Conservation (phyloP, 2,329 filamentous ascomycete species). For the Fusarium buharicum region DNA sequence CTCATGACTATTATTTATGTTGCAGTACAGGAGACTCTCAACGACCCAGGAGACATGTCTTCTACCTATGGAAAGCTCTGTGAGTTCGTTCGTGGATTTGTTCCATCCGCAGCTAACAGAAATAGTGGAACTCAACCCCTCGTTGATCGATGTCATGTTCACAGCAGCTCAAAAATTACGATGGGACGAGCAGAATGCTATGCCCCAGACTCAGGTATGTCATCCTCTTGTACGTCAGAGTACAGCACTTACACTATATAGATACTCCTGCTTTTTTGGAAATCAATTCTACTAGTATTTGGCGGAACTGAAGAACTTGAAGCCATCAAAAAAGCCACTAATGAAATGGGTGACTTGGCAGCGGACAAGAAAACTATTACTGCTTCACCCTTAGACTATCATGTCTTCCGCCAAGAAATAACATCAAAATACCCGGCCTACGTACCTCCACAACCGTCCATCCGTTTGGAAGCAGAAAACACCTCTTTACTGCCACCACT, state of each 20-base stretch:
- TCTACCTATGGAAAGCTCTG: constrained; percentile 61
- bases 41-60: constrained; percentile 61
- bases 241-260: constrained; percentile 49
- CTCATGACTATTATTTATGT: constrained; percentile 72
- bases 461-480: constrained; percentile 89
- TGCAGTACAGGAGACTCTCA: constrained; percentile 66
- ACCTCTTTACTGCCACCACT: constrained; percentile 89
- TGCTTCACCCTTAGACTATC: constrained; percentile 94
- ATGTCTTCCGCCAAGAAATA: constrained; percentile 95
- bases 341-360: constrained; percentile 66
- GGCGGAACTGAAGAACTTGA: constrained; percentile 80
- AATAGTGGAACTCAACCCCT: constrained; percentile 69
- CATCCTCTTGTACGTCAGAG: not conserved
- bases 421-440: constrained; percentile 98
- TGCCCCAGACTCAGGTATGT: constrained; percentile 71
- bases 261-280: constrained; percentile 90
- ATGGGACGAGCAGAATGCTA: constrained; percentile 74
- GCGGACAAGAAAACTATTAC: constrained; percentile 83
- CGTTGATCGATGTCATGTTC: constrained; percentile 77
- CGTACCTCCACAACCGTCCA: constrained; percentile 82
- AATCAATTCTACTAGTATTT: constrained; percentile 85
- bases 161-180: constrained; percentile 74
- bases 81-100: constrained; percentile 50
- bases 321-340: constrained; percentile 76
- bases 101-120: constrained; percentile 29